Conservation (phyloP, 2,329 filamentous ascomycete genomes). For the Orbilia oligospora region DNA sequence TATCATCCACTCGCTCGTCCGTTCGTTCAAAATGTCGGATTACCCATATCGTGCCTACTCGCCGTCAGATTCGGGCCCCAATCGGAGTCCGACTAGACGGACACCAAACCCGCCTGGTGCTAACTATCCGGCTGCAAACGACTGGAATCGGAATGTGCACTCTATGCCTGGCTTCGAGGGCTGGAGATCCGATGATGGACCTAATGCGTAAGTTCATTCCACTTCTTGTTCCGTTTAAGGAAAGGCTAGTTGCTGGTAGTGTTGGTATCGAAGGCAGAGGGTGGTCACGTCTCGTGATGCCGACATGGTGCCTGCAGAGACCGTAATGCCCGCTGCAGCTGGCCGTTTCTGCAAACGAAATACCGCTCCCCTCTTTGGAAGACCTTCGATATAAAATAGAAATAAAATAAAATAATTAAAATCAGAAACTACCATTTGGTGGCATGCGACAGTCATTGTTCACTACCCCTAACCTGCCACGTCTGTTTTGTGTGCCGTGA, state of each 20-base stretch:
- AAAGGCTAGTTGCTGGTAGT: conserved; percentile 6
- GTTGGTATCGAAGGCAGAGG: background rate
- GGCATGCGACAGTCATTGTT: conserved; percentile 18
- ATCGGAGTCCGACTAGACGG: conserved; percentile 50
- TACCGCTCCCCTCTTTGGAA: background rate
- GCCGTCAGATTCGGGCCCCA: conserved; percentile 25
- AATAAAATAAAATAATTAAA: background rate
- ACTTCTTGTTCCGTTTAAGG: conserved; percentile 10
- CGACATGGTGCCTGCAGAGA: conserved; percentile 27
- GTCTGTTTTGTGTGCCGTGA: conserved; percentile 37
- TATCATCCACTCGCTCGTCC: background rate
- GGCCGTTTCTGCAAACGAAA: conserved; percentile 34
- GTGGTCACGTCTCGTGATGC: conserved; percentile 50
- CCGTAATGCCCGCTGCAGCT: conserved; percentile 33
- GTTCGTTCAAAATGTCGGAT: conserved; percentile 38
- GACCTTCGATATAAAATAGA: background rate
- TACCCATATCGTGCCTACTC: conserved; percentile 54
- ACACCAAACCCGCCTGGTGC: conserved; percentile 32
- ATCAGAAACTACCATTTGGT: background rate
- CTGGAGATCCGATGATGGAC: conserved; percentile 32
- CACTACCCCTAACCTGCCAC: conserved; percentile 27
- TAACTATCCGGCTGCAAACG: conserved; percentile 27
- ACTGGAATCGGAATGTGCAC: conserved; percentile 39
- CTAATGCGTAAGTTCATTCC: conserved; percentile 31
- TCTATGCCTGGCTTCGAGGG: conserved; percentile 51